These are phyloP conservation scores for Melampsora abietis-canadensis DNA, from an alignment of 1,284 basidiomycete species.

Conservation along the genomic window DNA sequence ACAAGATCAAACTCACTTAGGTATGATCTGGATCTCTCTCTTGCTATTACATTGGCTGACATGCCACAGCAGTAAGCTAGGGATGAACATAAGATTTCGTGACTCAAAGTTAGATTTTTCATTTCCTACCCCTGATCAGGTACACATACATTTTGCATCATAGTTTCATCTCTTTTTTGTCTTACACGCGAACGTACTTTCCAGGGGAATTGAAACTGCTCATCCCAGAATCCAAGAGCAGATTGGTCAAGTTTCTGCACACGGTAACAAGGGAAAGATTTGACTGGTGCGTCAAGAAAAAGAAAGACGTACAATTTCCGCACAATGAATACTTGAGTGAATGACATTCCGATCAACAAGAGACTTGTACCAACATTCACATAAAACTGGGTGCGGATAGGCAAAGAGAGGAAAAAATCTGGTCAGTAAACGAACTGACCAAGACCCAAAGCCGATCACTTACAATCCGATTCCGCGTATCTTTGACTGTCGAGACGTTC, in stretches of 20 bases:
- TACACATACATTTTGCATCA: no score
- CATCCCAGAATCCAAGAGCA: not conserved
- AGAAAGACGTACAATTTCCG: conserved; percentile 37
- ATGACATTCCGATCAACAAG: conserved; percentile 38
- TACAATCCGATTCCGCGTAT: conserved; percentile 59
- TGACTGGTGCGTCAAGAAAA: not conserved
- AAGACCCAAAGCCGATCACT: not conserved
- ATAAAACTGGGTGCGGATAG: conserved; percentile 32
- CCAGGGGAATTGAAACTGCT: conserved; percentile 39
- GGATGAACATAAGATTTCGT: no score
- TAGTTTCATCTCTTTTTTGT: not conserved
- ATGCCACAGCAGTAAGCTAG: no score
- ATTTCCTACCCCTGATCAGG: no score
- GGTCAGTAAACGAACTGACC: not conserved
- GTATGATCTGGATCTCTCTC: no score
- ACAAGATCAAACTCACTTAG: no score
- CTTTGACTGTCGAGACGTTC: conserved; percentile 73
- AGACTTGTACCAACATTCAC: conserved; percentile 37
- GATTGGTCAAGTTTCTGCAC: not conserved
- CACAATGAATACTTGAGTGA: conserved; percentile 43
- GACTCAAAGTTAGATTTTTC: no score
- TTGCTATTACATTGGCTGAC: no score
- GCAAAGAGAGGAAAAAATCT: not conserved
- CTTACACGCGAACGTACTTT: conserved; percentile 42
- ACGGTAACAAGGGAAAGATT: not conserved